phyloP scores from a whole-genome alignment of 192 early-diverging fungal species.

The Chytriomyces hyalinus region DNA sequence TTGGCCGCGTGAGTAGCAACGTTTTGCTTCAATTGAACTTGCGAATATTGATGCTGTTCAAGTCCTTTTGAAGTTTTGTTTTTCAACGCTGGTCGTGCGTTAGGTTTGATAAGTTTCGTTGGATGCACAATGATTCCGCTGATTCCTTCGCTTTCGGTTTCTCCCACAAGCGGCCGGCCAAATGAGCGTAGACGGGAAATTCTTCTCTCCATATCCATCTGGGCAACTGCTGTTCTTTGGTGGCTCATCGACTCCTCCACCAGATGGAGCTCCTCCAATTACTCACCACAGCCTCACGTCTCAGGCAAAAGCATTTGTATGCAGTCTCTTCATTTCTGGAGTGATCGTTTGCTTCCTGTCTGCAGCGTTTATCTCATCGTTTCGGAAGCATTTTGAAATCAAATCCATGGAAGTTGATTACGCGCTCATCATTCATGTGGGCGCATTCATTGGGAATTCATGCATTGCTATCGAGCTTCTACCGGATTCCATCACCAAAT shows the following conservation, averaged over 20 bases:
- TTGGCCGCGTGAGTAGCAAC: background rate
- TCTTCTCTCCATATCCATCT: background rate
- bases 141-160: background rate
- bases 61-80: conserved; percentile 4
- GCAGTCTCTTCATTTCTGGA: background rate
- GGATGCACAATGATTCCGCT: background rate
- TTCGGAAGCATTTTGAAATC: background rate
- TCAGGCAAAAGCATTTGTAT: background rate
- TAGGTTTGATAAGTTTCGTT: background rate
- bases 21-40: background rate
- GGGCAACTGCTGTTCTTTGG: conserved; percentile 7
- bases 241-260: background rate
- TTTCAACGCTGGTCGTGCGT: background rate
- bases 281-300: background rate
- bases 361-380: background rate
- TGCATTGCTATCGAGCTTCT: background rate
- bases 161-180: conserved; percentile 6
- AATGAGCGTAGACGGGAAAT: background rate
- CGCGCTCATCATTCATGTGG: background rate
- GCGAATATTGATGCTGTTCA: background rate
- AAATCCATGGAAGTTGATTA: background rate
- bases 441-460: background rate
- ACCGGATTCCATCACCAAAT: background rate
- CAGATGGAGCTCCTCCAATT: background rate
- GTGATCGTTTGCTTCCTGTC: background rate